Evolutionary conservation across 2,329 filamentous ascomycete species (phyloP).

Genomic region (Sporothrix protearum): DNA sequence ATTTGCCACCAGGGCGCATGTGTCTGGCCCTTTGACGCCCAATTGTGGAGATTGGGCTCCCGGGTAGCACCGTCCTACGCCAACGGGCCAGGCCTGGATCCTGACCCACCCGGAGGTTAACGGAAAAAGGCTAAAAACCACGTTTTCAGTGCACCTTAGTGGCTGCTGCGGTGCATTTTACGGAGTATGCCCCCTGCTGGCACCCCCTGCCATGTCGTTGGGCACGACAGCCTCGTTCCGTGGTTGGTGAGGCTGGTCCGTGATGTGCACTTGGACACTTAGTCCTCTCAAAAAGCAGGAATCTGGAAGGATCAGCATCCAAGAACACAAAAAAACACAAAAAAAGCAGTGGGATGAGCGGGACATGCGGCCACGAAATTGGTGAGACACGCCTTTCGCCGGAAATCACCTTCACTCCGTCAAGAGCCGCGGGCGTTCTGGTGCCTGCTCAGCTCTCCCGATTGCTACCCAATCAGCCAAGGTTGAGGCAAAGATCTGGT

Average conservation of each 20-base stretch:
- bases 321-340: not conserved
- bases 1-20: not conserved
- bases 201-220: not conserved
- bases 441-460: not conserved
- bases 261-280: not conserved
- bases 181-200: not conserved
- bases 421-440: not conserved
- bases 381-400: not conserved
- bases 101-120: not conserved
- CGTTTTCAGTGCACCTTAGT: not conserved
- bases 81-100: not conserved
- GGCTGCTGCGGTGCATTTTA: not conserved
- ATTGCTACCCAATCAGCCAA: constrained; percentile 17
- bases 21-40: constrained; percentile 1
- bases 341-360: not conserved
- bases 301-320: not conserved
- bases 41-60: constrained; percentile 21
- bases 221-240: constrained; percentile 7
- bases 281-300: not conserved
- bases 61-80: not conserved
- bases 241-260: not conserved
- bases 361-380: not conserved
- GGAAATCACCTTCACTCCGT: not conserved
- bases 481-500: not conserved
- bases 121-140: not conserved